Evolutionary conservation across 2,329 filamentous ascomycete species (phyloP), one percentile per base, ranked within the genome.

Genomic region (Ilyonectria robusta): DNA sequence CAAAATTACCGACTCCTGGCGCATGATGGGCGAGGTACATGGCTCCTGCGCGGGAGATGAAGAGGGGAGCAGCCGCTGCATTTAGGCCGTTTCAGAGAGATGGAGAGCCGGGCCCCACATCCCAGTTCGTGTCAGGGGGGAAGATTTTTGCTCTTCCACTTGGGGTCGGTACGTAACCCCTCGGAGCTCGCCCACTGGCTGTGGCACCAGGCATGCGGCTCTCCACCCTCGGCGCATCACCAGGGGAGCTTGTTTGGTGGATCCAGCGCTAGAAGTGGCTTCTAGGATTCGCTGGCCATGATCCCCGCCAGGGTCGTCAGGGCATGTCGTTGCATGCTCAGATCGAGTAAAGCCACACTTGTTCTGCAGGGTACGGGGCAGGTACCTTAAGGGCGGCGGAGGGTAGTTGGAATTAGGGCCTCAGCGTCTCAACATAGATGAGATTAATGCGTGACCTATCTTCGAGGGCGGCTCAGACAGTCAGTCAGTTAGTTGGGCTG

Each of bases 71-170:
- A 65, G 50, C 57, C 53, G 59, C 64, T 65, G 70, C 60, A 63
- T 61, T 73, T 76, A 75, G 74, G 56, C 58, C 40, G 74, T 76
- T 76, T 76, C 74, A 76, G 70, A 74, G 42, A 72, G 48, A 68
- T 67, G 63, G 67, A 56, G 63, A 60, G 40, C 46, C 59, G 40
- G 61, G 60, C 19, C 48, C 51, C 59, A 11, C 31, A 23, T 21
- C 54, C 37, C 40, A 47, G 58, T 48, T 63, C 57, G 11, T 35
- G 50, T 65, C 62, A 61, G 67, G 60, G 62, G 42, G 56, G 46
- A 55, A 40, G 53, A 33, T 56, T 62, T 54, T 55, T 17, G 48
- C 48, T 29, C 53, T 56, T 62, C 42, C 33, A 21, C n/a, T 29
- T 33, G 40, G 57, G 23, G 44, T 40, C 53, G 33, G 26, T 44